Percentiles rank a stretch among this genome's conserved stretches.
These are phyloP conservation scores for Phellinidium pouzarii DNA, from an alignment of 1,284 basidiomycete species.

Conservation along the genomic window DNA sequence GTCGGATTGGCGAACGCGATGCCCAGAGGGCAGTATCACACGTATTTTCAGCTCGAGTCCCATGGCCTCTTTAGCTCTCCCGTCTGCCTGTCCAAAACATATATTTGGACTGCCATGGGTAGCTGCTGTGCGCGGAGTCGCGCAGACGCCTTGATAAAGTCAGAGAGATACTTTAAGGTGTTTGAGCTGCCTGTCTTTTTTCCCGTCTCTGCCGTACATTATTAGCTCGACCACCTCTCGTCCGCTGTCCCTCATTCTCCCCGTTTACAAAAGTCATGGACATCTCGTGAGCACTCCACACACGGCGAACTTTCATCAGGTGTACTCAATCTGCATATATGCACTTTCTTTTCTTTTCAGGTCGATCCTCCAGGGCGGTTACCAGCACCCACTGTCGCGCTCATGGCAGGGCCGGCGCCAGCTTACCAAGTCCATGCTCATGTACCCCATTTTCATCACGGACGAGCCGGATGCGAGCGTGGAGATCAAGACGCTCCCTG, in stretches of 20 bases:
- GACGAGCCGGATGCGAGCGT: slow-evolving; percentile 83
- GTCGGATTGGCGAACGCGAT: neutral
- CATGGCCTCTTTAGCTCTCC: neutral
- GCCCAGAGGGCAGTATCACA: neutral
- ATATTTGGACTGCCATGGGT: neutral
- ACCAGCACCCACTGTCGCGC: slow-evolving; percentile 83
- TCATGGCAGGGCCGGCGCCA: slow-evolving; percentile 74
- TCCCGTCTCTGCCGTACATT: neutral
- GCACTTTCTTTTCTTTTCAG: slow-evolving; percentile 25
- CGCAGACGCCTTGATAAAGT: neutral
- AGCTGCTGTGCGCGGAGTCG: neutral
- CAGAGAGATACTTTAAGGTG: neutral
- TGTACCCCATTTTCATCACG: slow-evolving; percentile 97
- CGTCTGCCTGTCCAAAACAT: neutral
- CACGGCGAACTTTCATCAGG: neutral
- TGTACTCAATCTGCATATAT: slow-evolving; percentile 24
- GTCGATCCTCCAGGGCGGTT: slow-evolving; percentile 88
- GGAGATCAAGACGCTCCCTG: slow-evolving; percentile 72
- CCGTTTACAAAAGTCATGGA: slow-evolving; percentile 1
- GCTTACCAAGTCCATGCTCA: slow-evolving; percentile 87
- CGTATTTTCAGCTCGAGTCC: neutral
- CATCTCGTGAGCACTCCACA: neutral
- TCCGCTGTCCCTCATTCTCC: neutral
- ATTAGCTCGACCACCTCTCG: neutral
- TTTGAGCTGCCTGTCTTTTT: neutral